These are phyloP conservation scores for Lentinula guzmanii DNA, from an alignment of 768 basidiomycete genomes.

Conservation along the genomic window DNA sequence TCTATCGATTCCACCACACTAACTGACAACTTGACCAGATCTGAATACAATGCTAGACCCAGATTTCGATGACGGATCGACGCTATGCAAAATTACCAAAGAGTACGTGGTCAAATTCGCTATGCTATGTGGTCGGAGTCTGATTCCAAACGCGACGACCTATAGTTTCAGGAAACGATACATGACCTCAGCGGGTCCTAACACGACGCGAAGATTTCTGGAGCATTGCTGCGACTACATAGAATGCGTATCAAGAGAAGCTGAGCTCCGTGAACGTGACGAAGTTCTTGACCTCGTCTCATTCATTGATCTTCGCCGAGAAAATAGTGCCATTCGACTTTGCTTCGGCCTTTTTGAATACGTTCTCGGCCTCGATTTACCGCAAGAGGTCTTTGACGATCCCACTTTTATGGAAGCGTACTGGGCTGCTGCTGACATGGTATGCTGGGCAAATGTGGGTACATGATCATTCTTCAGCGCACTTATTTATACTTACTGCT, in stretches of 20 bases:
- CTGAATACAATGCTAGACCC: constrained; percentile 47
- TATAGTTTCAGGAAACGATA: constrained; percentile 50
- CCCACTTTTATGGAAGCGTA: constrained; percentile 47
- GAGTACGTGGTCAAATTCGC: constrained; percentile 35
- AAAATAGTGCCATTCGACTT: constrained; percentile 62
- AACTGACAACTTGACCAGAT: neutral
- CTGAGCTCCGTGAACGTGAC: constrained; percentile 51
- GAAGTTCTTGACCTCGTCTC: constrained; percentile 46
- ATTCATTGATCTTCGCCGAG: constrained; percentile 55
- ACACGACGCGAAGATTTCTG: constrained; percentile 42
- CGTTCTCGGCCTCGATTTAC: constrained; percentile 54
- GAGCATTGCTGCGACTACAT: constrained; percentile 51
- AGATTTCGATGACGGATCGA: constrained; percentile 49
- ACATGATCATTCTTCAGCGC: neutral
- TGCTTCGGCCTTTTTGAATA: constrained; percentile 63
- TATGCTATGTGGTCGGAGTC: neutral
- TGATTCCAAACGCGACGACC: neutral
- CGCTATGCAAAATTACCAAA: constrained; percentile 52
- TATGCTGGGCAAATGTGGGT: constrained; percentile 68
- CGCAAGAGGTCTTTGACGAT: constrained; percentile 56
- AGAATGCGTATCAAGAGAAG: constrained; percentile 52
- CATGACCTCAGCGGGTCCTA: constrained; percentile 37
- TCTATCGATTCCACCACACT: neutral
- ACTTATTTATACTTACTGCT: neutral
- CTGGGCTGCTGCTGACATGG: constrained; percentile 56